Conservation (phyloP, 371 early-diverging fungal species). For the Saksenaea vasiformis region DNA sequence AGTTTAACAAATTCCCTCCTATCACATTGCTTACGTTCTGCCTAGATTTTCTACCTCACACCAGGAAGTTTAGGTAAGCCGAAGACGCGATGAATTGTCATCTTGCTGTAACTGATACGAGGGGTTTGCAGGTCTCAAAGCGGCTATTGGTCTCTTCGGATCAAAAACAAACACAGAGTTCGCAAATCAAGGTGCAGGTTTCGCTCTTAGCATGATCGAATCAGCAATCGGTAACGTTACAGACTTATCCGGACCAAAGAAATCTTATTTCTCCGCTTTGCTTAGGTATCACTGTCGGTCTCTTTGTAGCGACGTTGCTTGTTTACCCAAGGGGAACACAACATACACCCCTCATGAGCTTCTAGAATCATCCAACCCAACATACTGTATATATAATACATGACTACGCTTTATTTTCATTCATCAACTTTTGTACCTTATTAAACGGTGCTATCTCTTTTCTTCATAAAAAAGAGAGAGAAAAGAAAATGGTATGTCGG, state of each 20-base stretch:
- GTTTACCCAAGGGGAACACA: conserved; percentile 60
- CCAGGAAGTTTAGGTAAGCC: conserved; percentile 57
- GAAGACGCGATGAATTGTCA: background rate
- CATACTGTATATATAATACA: background rate
- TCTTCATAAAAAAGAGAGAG: too few species aligned
- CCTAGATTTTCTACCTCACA: conserved; percentile 49
- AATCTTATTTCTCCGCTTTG: background rate
- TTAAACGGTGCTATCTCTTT: too few species aligned
- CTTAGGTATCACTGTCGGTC: conserved; percentile 56
- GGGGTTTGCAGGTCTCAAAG: conserved; percentile 31
- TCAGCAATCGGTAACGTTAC: conserved; percentile 24
- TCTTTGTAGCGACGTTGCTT: conserved; percentile 56
- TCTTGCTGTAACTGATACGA: background rate
- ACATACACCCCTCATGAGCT: conserved; percentile 60
- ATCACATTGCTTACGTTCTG: background rate
- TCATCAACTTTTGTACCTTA: too few species aligned
- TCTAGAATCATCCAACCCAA: conserved; percentile 26
- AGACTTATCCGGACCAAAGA: background rate
- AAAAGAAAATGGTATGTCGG: too few species aligned
- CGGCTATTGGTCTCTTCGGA: conserved; percentile 48
- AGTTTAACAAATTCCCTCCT: conserved; percentile 3
- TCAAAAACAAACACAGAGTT: conserved; percentile 20
- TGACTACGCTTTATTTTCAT: background rate
- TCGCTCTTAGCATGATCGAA: conserved; percentile 53
- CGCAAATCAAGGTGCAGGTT: conserved; percentile 36